Base-by-base conservation (phyloP, 2,329 filamentous ascomycete species). In the Bimuria novae-zelandiae region DNA sequence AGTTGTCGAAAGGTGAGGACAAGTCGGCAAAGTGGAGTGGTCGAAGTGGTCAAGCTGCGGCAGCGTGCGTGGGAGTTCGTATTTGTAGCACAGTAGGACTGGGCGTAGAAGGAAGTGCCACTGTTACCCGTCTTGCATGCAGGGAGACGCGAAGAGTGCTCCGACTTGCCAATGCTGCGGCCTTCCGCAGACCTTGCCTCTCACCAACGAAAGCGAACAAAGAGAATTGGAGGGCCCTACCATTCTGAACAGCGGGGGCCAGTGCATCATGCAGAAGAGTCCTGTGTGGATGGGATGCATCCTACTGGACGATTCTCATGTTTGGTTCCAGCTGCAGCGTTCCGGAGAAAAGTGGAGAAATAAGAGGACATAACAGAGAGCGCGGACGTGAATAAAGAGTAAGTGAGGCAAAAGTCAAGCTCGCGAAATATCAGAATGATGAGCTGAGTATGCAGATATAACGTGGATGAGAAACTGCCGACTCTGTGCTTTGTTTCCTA, bases 51-150 rank as follows among this genome's bases (percentile, higher is more conserved):
- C 10, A 35, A 29, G 22, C 10, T 29, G 33, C 27, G 37, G 30
- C n/a, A 14, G 16, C 23, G 30, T 50, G 14, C 48, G 29, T 43
- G 29, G 42, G 29, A 21, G 42, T 30, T 25, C 22, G 39, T 35
- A 27, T 14, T 14, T 8, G 21, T 43, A 27, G 14, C 30, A 25
- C 19, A 17, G 25, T 32, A n/a, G 44, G 30, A 32, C 14, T 35
- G 44, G 25, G 27, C 17, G 22, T 7, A 30, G 12, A 29, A 16
- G 47, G 25, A 23, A 21, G 21, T 45, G 42, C 19, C 46, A 21
- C 32, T n/a, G 14, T 36, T 49, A 52, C 42, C 36, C 27, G 48
- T 52, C 39, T 41, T 49, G 43, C 45, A 37, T 50, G 46, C 40
- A 40, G n/a, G n/a, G 12, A 17, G 25, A 27, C 25, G 10, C 6